Percentiles rank a stretch among this genome's conserved stretches.
phyloP scores from a whole-genome alignment of 2,329 filamentous ascomycete species.

The Fusarium oxysporum region DNA sequence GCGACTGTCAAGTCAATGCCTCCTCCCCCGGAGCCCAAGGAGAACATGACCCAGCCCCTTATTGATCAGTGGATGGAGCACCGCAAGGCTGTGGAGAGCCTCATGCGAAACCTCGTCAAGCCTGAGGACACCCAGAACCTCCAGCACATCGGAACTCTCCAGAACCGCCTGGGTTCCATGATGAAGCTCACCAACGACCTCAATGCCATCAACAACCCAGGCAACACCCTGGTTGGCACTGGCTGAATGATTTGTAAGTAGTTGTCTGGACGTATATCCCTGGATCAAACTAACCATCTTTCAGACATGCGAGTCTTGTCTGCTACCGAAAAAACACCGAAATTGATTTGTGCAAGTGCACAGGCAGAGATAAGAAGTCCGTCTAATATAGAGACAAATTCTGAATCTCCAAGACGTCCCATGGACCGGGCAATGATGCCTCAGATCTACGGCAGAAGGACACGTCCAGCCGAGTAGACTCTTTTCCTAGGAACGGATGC shows the following conservation, averaged over 20 bases:
- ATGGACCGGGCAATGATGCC: conserved; percentile 33
- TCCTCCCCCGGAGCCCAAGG: conserved; percentile 48
- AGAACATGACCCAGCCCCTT: conserved; percentile 54
- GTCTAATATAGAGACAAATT: conserved; percentile 42
- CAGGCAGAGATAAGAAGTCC: conserved; percentile 29
- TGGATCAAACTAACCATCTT: conserved; percentile 14
- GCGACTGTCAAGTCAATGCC: conserved; percentile 57
- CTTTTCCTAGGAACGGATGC: conserved; percentile 30
- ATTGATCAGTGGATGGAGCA: conserved; percentile 70
- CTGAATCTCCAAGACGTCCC: conserved; percentile 37
- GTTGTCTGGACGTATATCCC: too few relatives aligned
- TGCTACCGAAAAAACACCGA: conserved; percentile 41
- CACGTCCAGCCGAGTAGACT: conserved; percentile 29
- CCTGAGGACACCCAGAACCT: conserved; percentile 65
- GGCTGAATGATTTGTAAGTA: conserved; percentile 48
- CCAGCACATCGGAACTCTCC: conserved; percentile 64
- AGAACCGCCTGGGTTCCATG: conserved; percentile 64
- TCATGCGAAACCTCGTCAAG: conserved; percentile 63
- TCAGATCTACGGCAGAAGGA: conserved; percentile 36
- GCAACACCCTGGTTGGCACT: conserved; percentile 45
- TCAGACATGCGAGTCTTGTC: conserved; percentile 37
- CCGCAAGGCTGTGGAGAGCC: conserved; percentile 71
- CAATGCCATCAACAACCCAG: conserved; percentile 41
- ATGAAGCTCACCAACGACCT: conserved; percentile 58
- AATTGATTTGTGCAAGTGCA: conserved; percentile 43